A percentile compares a stretch with the other conserved stretches of the same genome.
phyloP scores from a whole-genome alignment of 257 asterid genomes.

The Nyctanthes arbortristis region DNA sequence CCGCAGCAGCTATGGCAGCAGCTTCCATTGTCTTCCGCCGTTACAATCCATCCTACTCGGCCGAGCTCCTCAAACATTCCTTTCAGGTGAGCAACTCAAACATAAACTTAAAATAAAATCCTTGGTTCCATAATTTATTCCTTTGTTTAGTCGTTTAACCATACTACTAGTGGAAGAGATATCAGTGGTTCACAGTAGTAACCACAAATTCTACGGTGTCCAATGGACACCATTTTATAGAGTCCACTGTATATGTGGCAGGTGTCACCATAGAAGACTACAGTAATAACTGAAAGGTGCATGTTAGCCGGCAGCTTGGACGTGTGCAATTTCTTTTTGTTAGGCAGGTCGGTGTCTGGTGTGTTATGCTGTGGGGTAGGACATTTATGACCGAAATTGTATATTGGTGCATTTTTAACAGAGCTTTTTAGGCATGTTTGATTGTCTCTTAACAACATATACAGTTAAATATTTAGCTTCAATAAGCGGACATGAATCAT shows the following conservation, averaged over 20 bases:
- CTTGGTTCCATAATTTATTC: no score
- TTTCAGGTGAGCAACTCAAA: not conserved
- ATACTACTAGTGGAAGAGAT: no score
- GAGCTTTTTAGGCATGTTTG: not conserved
- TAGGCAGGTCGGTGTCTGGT: not conserved
- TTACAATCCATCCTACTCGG: conserved; percentile 5
- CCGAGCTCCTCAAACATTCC: conserved; percentile 8
- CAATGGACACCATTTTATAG: no score
- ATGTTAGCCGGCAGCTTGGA: not conserved
- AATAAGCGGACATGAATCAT: no score
- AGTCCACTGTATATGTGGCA: no score
- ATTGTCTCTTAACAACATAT: not conserved
- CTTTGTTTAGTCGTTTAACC: no score
- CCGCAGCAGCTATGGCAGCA: conserved; percentile 37
- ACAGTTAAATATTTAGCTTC: not conserved
- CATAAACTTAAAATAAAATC: no score
- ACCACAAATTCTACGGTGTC: no score
- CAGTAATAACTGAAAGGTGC: not conserved
- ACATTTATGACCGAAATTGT: not conserved
- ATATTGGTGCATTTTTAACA: not conserved
- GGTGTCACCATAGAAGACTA: no score
- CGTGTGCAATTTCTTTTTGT: not conserved
- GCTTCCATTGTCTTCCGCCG: conserved; percentile 26
- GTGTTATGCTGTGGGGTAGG: not conserved
- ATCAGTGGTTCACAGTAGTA: no score